A percentile compares a stretch with the other conserved stretches of the same genome.
phyloP scores from a whole-genome alignment of 768 basidiomycete genomes.

The Trametes coccinea region DNA sequence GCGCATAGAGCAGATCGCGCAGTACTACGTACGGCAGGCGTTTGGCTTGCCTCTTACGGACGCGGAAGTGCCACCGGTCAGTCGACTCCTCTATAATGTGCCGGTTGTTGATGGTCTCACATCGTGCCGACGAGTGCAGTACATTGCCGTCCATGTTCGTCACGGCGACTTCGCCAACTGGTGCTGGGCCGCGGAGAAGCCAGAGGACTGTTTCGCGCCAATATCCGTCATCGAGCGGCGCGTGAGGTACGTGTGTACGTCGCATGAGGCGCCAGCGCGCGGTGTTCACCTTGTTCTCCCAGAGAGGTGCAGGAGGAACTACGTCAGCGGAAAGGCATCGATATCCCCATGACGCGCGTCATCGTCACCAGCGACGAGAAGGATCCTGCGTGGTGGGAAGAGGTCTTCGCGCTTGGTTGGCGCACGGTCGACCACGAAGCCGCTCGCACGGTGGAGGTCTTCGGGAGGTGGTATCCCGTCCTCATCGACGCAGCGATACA shows the following conservation, averaged over 20 bases:
- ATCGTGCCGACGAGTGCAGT: slow-evolving; percentile 24
- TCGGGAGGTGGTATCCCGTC: slow-evolving; percentile 55
- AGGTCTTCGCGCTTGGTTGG: slow-evolving; percentile 39
- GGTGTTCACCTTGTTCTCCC: background rate
- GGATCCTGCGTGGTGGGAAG: slow-evolving; percentile 42
- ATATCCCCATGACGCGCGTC: slow-evolving; percentile 36
- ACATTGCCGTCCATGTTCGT: slow-evolving; percentile 39
- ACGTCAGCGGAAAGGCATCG: slow-evolving; percentile 29
- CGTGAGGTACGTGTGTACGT: slow-evolving; percentile 26
- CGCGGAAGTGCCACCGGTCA: slow-evolving; percentile 35
- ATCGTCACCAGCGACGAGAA: slow-evolving; percentile 46
- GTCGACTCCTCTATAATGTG: slow-evolving; percentile 1
- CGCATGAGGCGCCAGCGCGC: background rate
- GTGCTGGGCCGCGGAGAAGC: slow-evolving; percentile 35
- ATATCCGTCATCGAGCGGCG: slow-evolving; percentile 36
- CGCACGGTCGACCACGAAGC: slow-evolving; percentile 35
- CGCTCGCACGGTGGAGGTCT: slow-evolving; percentile 34
- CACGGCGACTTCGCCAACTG: slow-evolving; percentile 38
- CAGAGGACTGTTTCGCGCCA: slow-evolving; percentile 41
- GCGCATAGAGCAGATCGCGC: slow-evolving; percentile 33
- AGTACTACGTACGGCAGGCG: slow-evolving; percentile 32
- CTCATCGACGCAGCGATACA: slow-evolving; percentile 75
- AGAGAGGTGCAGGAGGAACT: slow-evolving; percentile 42
- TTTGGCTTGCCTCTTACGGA: slow-evolving; percentile 29
- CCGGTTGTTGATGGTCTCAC: background rate